Base-by-base conservation (phyloP, 2,329 filamentous ascomycete genomes). In the Clathrospora elynae region DNA sequence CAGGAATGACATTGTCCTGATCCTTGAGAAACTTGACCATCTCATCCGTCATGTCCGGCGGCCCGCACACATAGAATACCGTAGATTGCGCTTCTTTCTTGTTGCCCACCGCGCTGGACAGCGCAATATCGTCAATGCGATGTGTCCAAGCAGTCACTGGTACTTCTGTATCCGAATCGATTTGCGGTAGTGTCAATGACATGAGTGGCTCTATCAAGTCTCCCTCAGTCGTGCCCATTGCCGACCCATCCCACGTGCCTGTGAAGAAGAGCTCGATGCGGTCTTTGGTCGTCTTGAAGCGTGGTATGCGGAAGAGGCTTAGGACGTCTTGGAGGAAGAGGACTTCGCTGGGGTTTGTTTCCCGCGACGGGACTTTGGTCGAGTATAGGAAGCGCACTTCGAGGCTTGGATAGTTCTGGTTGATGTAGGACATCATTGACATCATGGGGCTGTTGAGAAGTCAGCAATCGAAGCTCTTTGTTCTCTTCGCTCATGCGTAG, bases 371-470 rank as follows among this genome's bases (percentile, higher is more conserved):
- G 5, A 67, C 55, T 49, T 77, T 79, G 12, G 74, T 80, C 3
- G 80, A 80, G 64, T 91, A 91, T 20, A 91, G 55, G 43, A 90
- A 75, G 28, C 76, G 73, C 11, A 88, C 77, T 42, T 66, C 57
- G 19, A 68, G 71, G 38, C 55, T 59, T 44, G 61, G 53, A 24
- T 64, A 57, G 12, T 71, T 71, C 53, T 78, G 70, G 16, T 75
- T 75, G 5, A 90, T 72, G 47, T 80, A 78, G 11, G 80, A 77
- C 34, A 90, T 72, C 66, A 92, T 92, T 40, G 87, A 88, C 42
- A 90, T 80, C 4, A 92, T 72, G 0, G 88, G 88, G 58, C 80
- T 83, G 49, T 40, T 18, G 28, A n/a, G 11, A 13, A n/a, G 16
- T 63, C 35, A 59, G 55, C 36, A 25, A 31, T 24, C 12, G 18